Evolutionary conservation across 495 filamentous ascomycete species (phyloP), one percentile per base, ranked within the genome.

Genomic region (Penicillium angulare): DNA sequence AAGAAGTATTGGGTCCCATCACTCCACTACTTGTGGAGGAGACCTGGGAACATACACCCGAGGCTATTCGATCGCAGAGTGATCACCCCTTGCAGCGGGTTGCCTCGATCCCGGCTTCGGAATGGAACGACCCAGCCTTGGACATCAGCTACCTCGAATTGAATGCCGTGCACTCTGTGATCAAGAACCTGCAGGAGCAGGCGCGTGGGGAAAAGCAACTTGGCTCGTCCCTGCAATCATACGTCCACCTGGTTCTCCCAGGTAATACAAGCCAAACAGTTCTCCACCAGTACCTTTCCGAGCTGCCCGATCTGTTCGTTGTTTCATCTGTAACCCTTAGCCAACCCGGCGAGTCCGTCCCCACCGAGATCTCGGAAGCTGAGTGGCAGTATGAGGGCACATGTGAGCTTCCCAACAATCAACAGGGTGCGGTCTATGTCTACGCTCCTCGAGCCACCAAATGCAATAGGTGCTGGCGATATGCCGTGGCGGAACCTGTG

Each of bases 391-490:
- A 81, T 52, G 63, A 60, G 20, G 69, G 76, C 18, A 66, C 75
- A 20, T 82, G 87, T 46, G 78, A 84, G 38, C 59, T 81, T 2
- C 57, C 57, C 0, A 67, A 57, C 32, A 78, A 75, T 17, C 43
- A 61, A 2, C 67, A 61, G 35, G 79, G 77, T 0, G 72, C 49
- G 1, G 86, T 83, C 10, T 67, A 82, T 63, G 85, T 96, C 9
- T 69, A 83, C 32, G 81, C 84, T n/a, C 84, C 91, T 0, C 73
- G 73, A 50, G 72, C 81, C 3, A 46, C 69, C 35, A 97, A 97
- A 61, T 97, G 92, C 58, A 76, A 81, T 3, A 79, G 92, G 36
- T 97, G 93, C 71, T 97, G 93, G 93, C 81, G 86, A 48, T 95
- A 86, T 70, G 78, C 82, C 12, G 70, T 76, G 26, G 61, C 65